Percentiles rank a stretch among this genome's conserved stretches.
phyloP scores from a whole-genome alignment of 2,329 filamentous ascomycete genomes.

The Truncatella angustata region DNA sequence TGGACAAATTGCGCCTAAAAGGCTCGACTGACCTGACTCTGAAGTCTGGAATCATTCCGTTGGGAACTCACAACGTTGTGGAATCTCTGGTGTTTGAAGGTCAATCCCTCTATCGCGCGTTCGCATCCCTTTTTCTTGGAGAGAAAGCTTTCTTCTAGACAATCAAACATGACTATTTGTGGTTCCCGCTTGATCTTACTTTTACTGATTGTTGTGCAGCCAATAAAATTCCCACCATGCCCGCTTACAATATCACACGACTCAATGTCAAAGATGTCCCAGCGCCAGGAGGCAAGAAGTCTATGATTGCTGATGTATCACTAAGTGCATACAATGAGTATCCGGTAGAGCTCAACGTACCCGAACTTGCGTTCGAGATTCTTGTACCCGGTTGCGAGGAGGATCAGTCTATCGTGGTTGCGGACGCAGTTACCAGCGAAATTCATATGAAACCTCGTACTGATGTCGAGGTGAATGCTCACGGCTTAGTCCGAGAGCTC shows the following conservation, averaged over 20 bases:
- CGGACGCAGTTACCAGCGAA: constrained; percentile 67
- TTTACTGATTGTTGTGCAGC: constrained; percentile 48
- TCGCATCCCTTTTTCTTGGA: constrained; percentile 60
- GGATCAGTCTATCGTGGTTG: constrained; percentile 75
- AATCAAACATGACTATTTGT: constrained; percentile 16
- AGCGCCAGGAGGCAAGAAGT: constrained; percentile 49
- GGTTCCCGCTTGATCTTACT: constrained; percentile 7
- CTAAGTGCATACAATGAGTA: constrained; percentile 73
- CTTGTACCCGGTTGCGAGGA: constrained; percentile 78
- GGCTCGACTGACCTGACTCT: constrained; percentile 72
- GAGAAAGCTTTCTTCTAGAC: constrained; percentile 48
- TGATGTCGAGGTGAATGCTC: constrained; percentile 66
- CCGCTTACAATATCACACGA: constrained; percentile 77
- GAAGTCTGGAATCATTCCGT: constrained; percentile 73
- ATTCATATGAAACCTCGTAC: constrained; percentile 67
- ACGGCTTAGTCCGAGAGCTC: constrained; percentile 70
- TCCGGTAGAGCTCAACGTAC: constrained; percentile 73
- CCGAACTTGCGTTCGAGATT: constrained; percentile 79
- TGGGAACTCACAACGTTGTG: constrained; percentile 74
- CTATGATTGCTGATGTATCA: constrained; percentile 78
- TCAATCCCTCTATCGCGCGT: constrained; percentile 68
- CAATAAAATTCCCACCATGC: constrained; percentile 71
- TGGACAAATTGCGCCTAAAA: constrained; percentile 68
- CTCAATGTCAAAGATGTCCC: constrained; percentile 76
- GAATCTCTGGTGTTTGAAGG: constrained; percentile 80